Evolutionary conservation across 176 grass and related monocot species (phyloP), one percentile per base, ranked within the genome.

Genomic region (Oryza officinalis): DNA sequence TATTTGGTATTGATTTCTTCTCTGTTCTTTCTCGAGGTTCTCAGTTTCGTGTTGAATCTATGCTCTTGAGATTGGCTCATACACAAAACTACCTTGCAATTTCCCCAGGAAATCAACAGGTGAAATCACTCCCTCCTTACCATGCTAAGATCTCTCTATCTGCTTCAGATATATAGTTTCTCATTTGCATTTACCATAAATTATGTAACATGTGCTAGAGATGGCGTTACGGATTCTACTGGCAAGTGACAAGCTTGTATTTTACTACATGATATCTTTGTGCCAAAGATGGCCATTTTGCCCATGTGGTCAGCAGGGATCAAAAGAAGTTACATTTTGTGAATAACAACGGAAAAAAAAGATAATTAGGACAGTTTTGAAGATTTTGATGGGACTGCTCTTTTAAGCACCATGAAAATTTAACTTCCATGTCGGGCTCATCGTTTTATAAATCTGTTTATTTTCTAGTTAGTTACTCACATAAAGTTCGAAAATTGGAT

Each of bases 1-100:
- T 98, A 15, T 98, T 98, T 85, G 92, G 95, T 78, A 98, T 98
- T 73, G 95, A 98, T 77, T 98, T 98, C 78, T 98, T 98, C 85
- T 97, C 95, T 26, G 95, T 98, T 69, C 88, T 98, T 72, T 94
- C 95, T 77, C 92, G 95, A n/a, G 92, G 95, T 4, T 98, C 95
- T 83, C 95, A 94, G 69, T 98, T 91, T 72, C 88, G 95, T 86
- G 95, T 98, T 80, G 95, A 98, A 77, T 98, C 95, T 82, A 93
- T 98, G 95, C 95, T 98, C 31, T 83, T 98, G 79, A 98, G 95
- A 84, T 78, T 98, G 73, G 92, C 89, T 74, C 95, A 98, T 74
- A 94, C 95, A 81, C 95, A 98, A 77, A 98, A 98, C 82, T 98
- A 94, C 87, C 88, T 98, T 83, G 92, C 92, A 83, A 94, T 98